Base-by-base conservation (phyloP, 805 yeast species). In the Kazachstania taianensis region DNA sequence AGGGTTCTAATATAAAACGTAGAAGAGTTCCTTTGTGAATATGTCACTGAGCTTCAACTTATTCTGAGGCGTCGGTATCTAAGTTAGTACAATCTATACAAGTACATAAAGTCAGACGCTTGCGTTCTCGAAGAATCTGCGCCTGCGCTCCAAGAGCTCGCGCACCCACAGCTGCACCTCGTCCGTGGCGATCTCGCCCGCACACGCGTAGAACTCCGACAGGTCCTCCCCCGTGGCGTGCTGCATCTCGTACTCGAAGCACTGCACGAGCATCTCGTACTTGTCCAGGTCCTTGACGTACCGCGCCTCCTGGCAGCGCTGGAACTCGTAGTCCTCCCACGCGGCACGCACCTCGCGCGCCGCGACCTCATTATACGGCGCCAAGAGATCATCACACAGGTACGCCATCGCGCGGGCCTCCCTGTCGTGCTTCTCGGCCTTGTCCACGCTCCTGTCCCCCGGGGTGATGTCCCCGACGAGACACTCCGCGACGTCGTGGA, bases 381-480 rank as follows among this genome's bases (percentile, higher is more conserved):
- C 57, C 18, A 86, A 69, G 24, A 85, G 54, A 10, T 52, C 55
- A 2, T 67, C 63, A 18, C 78, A 55, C 36, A 89, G 53, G 53
- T 77, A 86, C 25, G 70, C 50, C 45, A 89, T 81, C 2, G 96
- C 75, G 16, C 59, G 73, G 19, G 66, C 67, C 52, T 89, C 98
- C 39, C 96, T 68, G 38, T 78, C 67, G 57, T 83, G 94, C 57
- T 89, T 89, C 55, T 89, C 97, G 12, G 61, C 63, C 54, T 85
- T 84, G 32, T 75, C 65, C 16, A 87, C 73, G 27, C 33, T 32
- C 40, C 68, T 50, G 62, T 86, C 85, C 57, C 73, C 60, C 50
- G 98, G 92, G 2, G 95, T 86, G 33, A 89, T 84, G 57, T 89
- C 98, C 19, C 98, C 98, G 7, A 92, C 97, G 19, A 89, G 63